These are phyloP conservation scores for Xylaria telfairii DNA, from an alignment of 495 filamentous ascomycete genomes.

Conservation along the genomic window DNA sequence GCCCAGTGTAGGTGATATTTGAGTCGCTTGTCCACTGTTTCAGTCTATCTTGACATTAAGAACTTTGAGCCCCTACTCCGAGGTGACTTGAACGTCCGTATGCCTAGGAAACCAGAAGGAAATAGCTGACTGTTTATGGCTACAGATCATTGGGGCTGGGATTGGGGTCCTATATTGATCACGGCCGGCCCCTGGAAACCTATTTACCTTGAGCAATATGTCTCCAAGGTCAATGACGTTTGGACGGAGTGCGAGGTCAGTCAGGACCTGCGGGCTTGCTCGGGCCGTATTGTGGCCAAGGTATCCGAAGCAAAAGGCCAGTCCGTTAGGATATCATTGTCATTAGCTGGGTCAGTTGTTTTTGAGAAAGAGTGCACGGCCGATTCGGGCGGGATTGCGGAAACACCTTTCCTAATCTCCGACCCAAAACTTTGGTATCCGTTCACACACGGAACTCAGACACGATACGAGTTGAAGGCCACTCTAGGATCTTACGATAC, in stretches of 20 bases:
- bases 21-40: background rate
- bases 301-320: constrained; percentile 50
- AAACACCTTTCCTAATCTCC: constrained; percentile 54
- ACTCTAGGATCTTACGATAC: constrained; percentile 37
- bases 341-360: constrained; percentile 49
- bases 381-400: constrained; percentile 42
- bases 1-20: constrained; percentile 46
- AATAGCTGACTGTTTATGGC: constrained; percentile 31
- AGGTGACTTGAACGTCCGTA: background rate
- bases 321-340: constrained; percentile 44
- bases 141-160: constrained; percentile 77
- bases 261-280: constrained; percentile 47
- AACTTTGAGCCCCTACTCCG: background rate
- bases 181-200: constrained; percentile 77
- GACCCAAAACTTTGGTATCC: constrained; percentile 76
- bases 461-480: constrained; percentile 66
- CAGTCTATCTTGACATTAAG: background rate
- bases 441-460: constrained; percentile 68
- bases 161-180: constrained; percentile 78
- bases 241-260: constrained; percentile 58
- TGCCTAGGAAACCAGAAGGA: background rate
- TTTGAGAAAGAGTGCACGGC: constrained; percentile 59
- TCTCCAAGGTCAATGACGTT: constrained; percentile 60
- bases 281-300: constrained; percentile 50
- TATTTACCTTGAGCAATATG: constrained; percentile 65